Conservation (phyloP, 1,284 basidiomycete genomes). For the Thelephora terrestris region DNA sequence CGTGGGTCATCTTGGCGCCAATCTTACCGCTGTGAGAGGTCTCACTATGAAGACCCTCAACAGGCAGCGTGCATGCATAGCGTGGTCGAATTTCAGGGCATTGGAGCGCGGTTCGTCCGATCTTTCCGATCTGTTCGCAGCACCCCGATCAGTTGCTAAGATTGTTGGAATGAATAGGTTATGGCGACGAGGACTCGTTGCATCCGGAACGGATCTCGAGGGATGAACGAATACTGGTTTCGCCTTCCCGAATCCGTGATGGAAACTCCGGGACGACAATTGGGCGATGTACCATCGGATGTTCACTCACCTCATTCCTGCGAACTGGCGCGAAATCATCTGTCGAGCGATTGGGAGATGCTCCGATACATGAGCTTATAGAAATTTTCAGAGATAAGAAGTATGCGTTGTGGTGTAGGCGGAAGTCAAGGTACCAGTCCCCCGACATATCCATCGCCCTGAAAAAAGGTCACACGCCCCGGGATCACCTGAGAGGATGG, state of each 20-base stretch:
- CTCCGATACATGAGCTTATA: not conserved
- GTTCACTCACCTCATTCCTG: conserved; percentile 25
- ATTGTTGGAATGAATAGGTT: not conserved
- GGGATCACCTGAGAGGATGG: conserved; percentile 51
- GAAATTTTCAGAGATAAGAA: not conserved
- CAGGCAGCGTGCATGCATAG: conserved; percentile 42
- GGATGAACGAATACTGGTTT: conserved; percentile 28
- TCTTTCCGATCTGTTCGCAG: not conserved
- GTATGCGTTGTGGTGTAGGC: not conserved
- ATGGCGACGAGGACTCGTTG: not conserved
- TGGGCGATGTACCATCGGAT: conserved; percentile 37
- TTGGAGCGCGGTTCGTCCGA: conserved; percentile 5
- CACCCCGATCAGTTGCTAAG: not conserved
- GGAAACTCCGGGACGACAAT: conserved; percentile 18
- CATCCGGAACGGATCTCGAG: conserved; percentile 23
- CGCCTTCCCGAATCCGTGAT: conserved; percentile 28
- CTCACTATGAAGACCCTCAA: conserved; percentile 49
- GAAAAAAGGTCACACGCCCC: conserved; percentile 34
- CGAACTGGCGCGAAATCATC: not conserved
- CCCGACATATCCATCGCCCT: conserved; percentile 32
- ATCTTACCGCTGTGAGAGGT: conserved; percentile 48
- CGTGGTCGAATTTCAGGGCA: conserved; percentile 35
- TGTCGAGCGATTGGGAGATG: not conserved
- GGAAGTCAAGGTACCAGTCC: not conserved
- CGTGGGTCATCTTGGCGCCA: conserved; percentile 42